phyloP scores from a whole-genome alignment of 768 basidiomycete genomes.

The Naganishia onofrii region DNA sequence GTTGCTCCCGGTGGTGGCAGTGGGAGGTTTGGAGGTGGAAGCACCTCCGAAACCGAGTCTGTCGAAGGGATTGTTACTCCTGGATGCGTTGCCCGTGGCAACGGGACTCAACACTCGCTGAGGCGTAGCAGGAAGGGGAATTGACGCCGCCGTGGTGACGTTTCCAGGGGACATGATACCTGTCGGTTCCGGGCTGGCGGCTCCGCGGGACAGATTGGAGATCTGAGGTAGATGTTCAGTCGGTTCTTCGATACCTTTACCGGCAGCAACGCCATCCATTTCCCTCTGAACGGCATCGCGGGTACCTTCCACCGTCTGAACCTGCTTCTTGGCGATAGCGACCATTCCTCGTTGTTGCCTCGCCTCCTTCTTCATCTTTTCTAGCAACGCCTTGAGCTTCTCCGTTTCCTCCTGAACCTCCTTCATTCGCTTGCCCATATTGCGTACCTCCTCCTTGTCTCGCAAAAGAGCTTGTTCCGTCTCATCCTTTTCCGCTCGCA shows the following conservation, averaged over 20 bases:
- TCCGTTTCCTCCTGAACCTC: constrained; percentile 74
- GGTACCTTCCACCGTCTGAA: constrained; percentile 76
- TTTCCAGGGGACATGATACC: constrained; percentile 35
- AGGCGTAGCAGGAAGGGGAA: constrained; percentile 71
- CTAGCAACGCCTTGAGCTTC: constrained; percentile 67
- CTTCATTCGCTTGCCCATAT: constrained; percentile 76
- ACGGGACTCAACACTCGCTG: constrained; percentile 59
- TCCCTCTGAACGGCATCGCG: constrained; percentile 69
- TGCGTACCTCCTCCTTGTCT: constrained; percentile 91
- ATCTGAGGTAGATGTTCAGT: constrained; percentile 34
- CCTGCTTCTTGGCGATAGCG: constrained; percentile 91
- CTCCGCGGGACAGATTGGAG: neutral
- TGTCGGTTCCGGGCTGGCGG: constrained; percentile 16
- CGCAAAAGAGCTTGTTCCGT: constrained; percentile 78
- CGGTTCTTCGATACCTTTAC: constrained; percentile 59
- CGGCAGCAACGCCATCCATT: constrained; percentile 57
- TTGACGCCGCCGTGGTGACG: constrained; percentile 61
- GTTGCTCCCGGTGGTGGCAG: neutral
- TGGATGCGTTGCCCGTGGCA: constrained; percentile 53
- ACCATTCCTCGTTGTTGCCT: constrained; percentile 94
- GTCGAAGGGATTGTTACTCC: constrained; percentile 88
- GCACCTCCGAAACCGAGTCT: constrained; percentile 55
- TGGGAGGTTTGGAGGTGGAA: constrained; percentile 23
- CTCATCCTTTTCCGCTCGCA: constrained; percentile 85
- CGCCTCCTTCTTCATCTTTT: constrained; percentile 87